Evolutionary conservation across 345 rosid genomes (phyloP), one percentile per base, ranked within the genome.

Genomic region (Iberis pinnata): DNA sequence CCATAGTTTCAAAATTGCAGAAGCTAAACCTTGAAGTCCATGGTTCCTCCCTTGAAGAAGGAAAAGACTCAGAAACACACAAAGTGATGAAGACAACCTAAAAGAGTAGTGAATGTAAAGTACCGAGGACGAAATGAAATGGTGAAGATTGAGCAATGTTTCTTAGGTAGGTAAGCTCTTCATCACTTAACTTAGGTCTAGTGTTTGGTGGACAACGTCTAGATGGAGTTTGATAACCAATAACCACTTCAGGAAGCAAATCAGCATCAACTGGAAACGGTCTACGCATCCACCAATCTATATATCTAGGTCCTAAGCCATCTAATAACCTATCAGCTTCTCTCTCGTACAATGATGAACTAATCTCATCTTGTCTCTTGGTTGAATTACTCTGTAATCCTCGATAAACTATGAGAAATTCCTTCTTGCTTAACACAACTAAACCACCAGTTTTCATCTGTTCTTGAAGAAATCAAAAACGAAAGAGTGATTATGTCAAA

Each of bases 251-350:
- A 8, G 90, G 88, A 62, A 88, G 90, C 72, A 80, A 67, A 67
- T 88, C 95, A 43, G 78, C 96, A 65, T 88, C 96, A 51, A 84
- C 80, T 1, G 96, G 96, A 74, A 84, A 69, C 43, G 96, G 96
- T 76, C 80, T 84, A 49, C 68, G 66, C 95, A 80, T 84, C 96
- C 96, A 88, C 96, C 96, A 84, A 69, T 88, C 96, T 58, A 74
- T 63, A 68, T 71, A 88, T 25, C 95, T 80, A 66, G 95, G 95
- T 17, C 95, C 96, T 44, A 88, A 69, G 50, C 88, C 89, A 65
- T 88, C 76, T 76, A 88, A 56, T 58, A 88, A 73, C 70, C 96
- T 73, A 71, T 88, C 86, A 55, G 79, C 75, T 79, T 88, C 97
- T 67, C 90, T 82, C 77, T 74, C 84, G 68, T 71, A 84, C 63